phyloP scores from a whole-genome alignment of 1,139 yeast species.

The Pichia cactophila region DNA sequence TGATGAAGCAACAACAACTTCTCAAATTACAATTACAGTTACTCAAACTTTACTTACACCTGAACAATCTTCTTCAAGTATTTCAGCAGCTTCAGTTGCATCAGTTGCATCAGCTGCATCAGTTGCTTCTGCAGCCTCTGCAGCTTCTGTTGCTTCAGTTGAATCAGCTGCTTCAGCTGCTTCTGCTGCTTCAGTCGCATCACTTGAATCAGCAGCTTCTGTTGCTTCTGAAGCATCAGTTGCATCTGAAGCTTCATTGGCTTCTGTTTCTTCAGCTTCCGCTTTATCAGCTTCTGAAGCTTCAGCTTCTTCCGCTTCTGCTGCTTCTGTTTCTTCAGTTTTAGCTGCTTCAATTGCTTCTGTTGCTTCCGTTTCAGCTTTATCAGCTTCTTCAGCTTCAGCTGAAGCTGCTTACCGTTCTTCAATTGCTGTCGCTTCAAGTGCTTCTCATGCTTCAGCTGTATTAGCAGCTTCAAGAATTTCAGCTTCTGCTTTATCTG shows the following conservation, averaged over 20 bases:
- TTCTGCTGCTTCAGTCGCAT: conserved; percentile 5
- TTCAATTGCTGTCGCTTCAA: conserved; percentile 14
- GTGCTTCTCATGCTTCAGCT: conserved; percentile 14
- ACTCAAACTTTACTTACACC: conserved; percentile 27
- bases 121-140: conserved; percentile 11
- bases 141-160: conserved; percentile 10
- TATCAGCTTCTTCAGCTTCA: conserved; percentile 20
- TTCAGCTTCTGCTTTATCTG: conserved; percentile 5
- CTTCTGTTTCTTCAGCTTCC: conserved; percentile 11
- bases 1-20: conserved; percentile 39
- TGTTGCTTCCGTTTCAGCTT: conserved; percentile 12
- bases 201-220: conserved; percentile 5
- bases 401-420: conserved; percentile 18
- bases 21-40: conserved; percentile 29
- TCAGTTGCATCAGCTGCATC: conserved; percentile 11
- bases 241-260: conserved; percentile 11
- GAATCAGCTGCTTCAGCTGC: conserved; percentile 10
- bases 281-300: conserved; percentile 14
- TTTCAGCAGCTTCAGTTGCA: conserved; percentile 3
- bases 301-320: conserved; percentile 13
- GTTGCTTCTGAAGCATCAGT: conserved; percentile 16
- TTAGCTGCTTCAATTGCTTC: conserved; percentile 21
- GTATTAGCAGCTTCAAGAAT: conserved; percentile 20
- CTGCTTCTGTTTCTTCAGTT: conserved; percentile 14
- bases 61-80: conserved; percentile 20